Conservation (phyloP, 192 early-diverging fungal species). For the Gamsiella multidivaricata region DNA sequence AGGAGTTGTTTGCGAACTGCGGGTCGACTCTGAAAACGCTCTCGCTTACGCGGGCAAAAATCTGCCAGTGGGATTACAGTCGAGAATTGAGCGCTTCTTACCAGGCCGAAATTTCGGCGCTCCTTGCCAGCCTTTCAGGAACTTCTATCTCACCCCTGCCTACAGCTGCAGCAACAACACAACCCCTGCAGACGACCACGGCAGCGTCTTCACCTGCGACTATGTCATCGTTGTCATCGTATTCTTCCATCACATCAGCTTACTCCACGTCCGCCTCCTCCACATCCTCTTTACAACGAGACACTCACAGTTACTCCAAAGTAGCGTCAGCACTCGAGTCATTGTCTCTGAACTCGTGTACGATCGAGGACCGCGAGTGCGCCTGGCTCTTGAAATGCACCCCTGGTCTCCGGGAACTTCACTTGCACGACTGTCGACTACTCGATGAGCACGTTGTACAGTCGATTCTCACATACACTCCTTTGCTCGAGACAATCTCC, state of each 20-base stretch:
- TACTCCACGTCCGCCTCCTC: slow-evolving; percentile 14
- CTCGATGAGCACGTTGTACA: slow-evolving; percentile 1
- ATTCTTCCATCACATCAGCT: slow-evolving; percentile 13
- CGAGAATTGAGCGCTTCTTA: slow-evolving; percentile 9
- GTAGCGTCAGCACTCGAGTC: slow-evolving; percentile 12
- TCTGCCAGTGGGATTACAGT: slow-evolving; percentile 14
- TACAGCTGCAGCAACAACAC: background rate
- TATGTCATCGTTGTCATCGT: slow-evolving; percentile 5
- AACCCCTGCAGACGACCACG: background rate
- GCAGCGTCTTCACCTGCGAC: background rate
- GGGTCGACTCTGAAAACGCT: slow-evolving; percentile 22
- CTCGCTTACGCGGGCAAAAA: slow-evolving; percentile 26
- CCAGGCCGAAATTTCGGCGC: slow-evolving; percentile 19
- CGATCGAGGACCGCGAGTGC: slow-evolving; percentile 28
- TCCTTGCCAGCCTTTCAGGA: slow-evolving; percentile 20
- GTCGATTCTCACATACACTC: slow-evolving; percentile 26
- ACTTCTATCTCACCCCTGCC: background rate
- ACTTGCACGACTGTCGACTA: slow-evolving; percentile 26
- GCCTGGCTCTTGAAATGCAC: slow-evolving; percentile 15
- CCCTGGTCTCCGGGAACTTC: slow-evolving; percentile 20
- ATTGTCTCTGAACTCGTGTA: slow-evolving; percentile 24
- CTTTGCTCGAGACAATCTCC: slow-evolving; percentile 29
- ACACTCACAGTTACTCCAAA: background rate
- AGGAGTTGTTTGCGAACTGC: slow-evolving; percentile 34
- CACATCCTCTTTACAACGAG: background rate